phyloP scores from a whole-genome alignment of 73 alveolate genomes.

The Paramecium biaurelia region DNA sequence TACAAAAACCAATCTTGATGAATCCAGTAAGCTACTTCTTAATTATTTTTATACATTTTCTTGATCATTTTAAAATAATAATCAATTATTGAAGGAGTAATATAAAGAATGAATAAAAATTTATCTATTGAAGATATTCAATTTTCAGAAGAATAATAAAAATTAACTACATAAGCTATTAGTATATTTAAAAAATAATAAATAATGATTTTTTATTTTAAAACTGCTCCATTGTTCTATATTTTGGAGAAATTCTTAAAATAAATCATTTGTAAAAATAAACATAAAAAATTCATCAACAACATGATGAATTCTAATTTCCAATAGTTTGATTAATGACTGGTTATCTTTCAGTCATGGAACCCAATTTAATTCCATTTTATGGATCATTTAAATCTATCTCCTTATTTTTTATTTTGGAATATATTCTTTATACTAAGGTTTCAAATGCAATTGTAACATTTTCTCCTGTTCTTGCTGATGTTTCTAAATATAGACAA shows the following conservation, averaged over 20 bases:
- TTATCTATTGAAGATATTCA: no score
- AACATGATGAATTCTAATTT: background rate
- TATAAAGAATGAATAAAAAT: no score
- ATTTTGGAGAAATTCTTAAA: background rate
- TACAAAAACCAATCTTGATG: no score
- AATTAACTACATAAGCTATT: background rate
- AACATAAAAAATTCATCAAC: background rate
- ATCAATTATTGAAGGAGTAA: no score
- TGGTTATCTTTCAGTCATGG: background rate
- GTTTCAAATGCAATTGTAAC: constrained; percentile 43
- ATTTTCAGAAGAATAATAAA: background rate
- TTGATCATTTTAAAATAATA: no score
- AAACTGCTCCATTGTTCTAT: background rate
- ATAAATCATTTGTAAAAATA: background rate
- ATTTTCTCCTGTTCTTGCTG: constrained; percentile 71
- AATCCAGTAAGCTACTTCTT: no score
- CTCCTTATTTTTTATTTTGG: background rate
- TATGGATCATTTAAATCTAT: background rate
- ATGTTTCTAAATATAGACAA: constrained; percentile 65
- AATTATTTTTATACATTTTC: no score
- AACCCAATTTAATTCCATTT: constrained; percentile 19
- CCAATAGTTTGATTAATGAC: background rate
- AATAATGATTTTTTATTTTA: background rate
- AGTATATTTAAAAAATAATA: background rate
- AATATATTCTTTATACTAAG: background rate